Base-by-base conservation (phyloP, 164 flowering plant species). In the Vitis labrusca region DNA sequence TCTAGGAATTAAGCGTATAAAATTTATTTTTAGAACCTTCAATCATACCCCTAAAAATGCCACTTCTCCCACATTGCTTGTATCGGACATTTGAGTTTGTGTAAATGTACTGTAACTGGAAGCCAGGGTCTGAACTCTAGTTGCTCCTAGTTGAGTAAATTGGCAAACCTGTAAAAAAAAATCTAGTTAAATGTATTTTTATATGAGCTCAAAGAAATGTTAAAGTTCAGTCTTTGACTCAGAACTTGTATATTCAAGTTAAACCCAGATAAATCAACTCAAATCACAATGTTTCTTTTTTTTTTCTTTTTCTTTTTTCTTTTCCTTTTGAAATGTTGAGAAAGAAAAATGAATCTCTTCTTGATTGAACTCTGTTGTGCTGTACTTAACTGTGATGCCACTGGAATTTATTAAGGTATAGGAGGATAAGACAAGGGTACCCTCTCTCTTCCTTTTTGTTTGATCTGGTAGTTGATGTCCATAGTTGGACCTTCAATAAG, bases 21-120 rank as follows among this genome's bases (percentile, higher is more conserved):
- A 23, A 13, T 7, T 58, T 9, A 19, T 23, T 48, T 19, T 37
- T 37, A 37, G 0, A 37, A 6, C 44, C 44, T 16, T 51, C 58
- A 48, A 12, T 8, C n/a, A 5, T 48, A 76, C 83, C 76, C 73
- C 65, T 50, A 70, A 32, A 23, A 66, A 48, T 27, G 58, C 50
- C 54, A 50, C 19, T 29, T 63, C 23, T 15, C 65, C 57, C 51
- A 62, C 70, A 65, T 51, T 51, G 53, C 48, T 65, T 32, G 59
- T 66, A 44, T 55, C 57, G 6, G 32, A 17, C 51, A 17, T 69
- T 19, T 55, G 64, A 60, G 53, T 58, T 29, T 61, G 81, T 66
- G 73, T 60, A 68, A 57, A 61, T 19, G 76, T 73, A 58, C 70
- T 61, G 66, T 74, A 74, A 67, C 59, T 63, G 50, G 61, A 72